Conservation (phyloP, 140 eudicot genomes). For the Ambrosia hybrid region DNA sequence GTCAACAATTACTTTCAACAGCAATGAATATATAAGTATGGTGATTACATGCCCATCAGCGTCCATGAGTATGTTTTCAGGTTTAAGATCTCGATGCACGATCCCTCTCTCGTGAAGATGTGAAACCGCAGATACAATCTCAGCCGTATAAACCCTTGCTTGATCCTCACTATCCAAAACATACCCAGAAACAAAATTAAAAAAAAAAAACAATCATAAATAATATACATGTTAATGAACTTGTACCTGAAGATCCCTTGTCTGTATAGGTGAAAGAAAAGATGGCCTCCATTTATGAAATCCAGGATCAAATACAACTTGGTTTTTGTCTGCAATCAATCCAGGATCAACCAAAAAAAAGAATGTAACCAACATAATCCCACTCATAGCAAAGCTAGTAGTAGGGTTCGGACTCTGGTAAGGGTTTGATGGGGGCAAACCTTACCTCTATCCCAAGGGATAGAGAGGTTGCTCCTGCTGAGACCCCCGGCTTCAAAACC, state of each 20-base stretch:
- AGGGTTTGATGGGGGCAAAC: no score
- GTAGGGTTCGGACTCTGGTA: no score
- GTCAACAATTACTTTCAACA: not conserved
- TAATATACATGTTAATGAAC: not conserved
- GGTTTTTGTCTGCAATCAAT: constrained; percentile 69
- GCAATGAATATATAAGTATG: constrained; percentile 10
- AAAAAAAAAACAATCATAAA: constrained; percentile 19
- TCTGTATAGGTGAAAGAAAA: constrained; percentile 86
- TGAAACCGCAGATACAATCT: constrained; percentile 93
- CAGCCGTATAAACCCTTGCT: constrained; percentile 92
- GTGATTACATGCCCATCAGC: constrained; percentile 89
- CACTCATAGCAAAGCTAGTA: no score
- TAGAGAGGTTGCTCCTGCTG: no score
- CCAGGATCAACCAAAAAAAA: not conserved
- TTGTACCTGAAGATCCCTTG: constrained; percentile 92
- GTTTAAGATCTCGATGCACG: constrained; percentile 97
- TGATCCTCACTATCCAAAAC: constrained; percentile 87
- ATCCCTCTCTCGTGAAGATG: constrained; percentile 91
- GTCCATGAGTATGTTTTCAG: constrained; percentile 97
- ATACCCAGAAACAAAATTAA: constrained; percentile 38
- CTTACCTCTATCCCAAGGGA: no score
- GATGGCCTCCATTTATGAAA: constrained; percentile 94
- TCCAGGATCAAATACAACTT: constrained; percentile 91
- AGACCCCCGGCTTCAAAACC: no score
- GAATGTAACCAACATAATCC: no score